Evolutionary conservation across 768 basidiomycete genomes (phyloP).

Genomic region (Naganishia friedmannii): DNA sequence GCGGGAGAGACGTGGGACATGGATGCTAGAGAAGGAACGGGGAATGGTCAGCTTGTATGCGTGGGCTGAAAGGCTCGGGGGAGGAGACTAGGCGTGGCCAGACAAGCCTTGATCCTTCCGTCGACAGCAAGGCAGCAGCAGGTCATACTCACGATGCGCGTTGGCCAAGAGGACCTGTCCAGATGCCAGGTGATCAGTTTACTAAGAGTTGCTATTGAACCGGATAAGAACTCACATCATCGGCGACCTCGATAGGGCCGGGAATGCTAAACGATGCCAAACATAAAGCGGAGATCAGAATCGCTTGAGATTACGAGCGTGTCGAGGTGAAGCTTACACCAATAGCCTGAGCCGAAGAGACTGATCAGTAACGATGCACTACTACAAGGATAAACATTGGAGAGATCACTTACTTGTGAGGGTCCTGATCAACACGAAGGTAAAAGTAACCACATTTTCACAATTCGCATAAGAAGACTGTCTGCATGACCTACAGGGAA

Average conservation of each 20-base stretch:
- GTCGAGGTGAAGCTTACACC: conserved; percentile 17
- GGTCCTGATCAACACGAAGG: background rate
- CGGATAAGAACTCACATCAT: conserved; percentile 56
- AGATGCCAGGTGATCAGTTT: background rate
- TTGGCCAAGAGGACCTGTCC: conserved; percentile 80
- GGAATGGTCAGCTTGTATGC: background rate
- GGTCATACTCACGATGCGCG: conserved; percentile 64
- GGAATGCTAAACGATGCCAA: conserved; percentile 37
- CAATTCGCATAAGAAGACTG: background rate
- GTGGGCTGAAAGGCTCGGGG: no score
- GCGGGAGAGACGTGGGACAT: conserved; percentile 79
- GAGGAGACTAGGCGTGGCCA: no score
- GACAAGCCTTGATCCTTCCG: background rate
- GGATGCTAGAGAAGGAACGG: conserved; percentile 28
- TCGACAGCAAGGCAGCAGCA: no score
- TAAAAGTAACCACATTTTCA: background rate
- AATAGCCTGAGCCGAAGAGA: conserved; percentile 8
- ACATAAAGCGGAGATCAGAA: background rate
- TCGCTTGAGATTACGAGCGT: background rate
- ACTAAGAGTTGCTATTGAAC: background rate
- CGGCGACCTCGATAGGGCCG: conserved; percentile 63
- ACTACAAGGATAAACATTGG: background rate
- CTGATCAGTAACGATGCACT: background rate
- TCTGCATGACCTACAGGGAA: background rate
- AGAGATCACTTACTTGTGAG: conserved; percentile 22